Evolutionary conservation across 2,329 filamentous ascomycete species (phyloP).

Genomic region (Fusarium sp.): DNA sequence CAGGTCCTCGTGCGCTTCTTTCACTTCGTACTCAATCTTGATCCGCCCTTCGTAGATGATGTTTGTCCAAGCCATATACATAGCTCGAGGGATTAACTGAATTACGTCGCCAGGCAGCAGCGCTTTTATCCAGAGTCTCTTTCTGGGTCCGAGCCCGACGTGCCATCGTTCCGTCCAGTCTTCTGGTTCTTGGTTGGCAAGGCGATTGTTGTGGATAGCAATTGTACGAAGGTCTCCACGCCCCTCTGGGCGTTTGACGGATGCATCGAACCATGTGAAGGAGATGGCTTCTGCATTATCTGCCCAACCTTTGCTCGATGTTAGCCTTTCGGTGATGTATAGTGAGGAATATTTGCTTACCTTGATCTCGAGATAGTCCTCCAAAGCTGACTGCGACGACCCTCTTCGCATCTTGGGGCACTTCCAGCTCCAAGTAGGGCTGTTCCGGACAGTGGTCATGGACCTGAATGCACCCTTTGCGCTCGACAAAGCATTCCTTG

Average conservation of each 20-base stretch:
- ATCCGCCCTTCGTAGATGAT: conserved; percentile 28
- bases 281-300: conserved; percentile 22
- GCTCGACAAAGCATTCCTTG: conserved; percentile 16
- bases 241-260: conserved; percentile 29
- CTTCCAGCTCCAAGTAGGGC: conserved; percentile 29
- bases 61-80: conserved; percentile 37
- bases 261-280: conserved; percentile 36
- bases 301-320: conserved; percentile 20
- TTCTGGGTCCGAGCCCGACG: conserved; percentile 1
- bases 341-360: background rate
- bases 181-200: conserved; percentile 12
- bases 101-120: conserved; percentile 26
- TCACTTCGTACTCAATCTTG: conserved; percentile 30
- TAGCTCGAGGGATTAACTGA: conserved; percentile 34
- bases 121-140: conserved; percentile 26
- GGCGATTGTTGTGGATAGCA: conserved; percentile 17
- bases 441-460: conserved; percentile 32
- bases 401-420: conserved; percentile 26
- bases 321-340: fast-evolving
- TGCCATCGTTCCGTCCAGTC: conserved; percentile 11
- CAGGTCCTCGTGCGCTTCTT: background rate
- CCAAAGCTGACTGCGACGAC: conserved; percentile 27
- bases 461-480: conserved; percentile 26
- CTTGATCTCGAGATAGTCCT: conserved; percentile 30
- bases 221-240: conserved; percentile 33